Evolutionary conservation across 176 grass and related monocot genomes (phyloP).

Genomic region (Aegilops bicornis): DNA sequence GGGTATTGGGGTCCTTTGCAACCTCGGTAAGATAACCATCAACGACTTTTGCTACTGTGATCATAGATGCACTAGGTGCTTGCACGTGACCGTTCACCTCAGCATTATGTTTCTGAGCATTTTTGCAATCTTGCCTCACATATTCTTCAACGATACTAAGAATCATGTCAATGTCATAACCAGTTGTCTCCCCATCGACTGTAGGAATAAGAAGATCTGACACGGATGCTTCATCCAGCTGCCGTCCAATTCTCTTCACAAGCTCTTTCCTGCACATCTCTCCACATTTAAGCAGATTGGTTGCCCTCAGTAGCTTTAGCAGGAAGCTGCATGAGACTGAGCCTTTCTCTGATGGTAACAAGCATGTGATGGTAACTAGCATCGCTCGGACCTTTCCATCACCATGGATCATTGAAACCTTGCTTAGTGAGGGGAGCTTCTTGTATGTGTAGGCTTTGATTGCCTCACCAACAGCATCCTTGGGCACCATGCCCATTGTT

Average conservation of each 20-base stretch:
- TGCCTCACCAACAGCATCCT: conserved; percentile 77
- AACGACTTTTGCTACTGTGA: conserved; percentile 71
- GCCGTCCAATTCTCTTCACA: conserved; percentile 78
- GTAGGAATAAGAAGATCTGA: conserved; percentile 87
- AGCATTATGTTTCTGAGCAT: conserved; percentile 40
- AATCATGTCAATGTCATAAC: conserved; percentile 88
- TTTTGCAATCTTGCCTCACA: conserved; percentile 58
- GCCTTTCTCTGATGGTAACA: conserved; percentile 81
- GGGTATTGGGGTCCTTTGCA: conserved; percentile 74
- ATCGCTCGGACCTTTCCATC: conserved; percentile 68
- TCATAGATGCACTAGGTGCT: conserved; percentile 55
- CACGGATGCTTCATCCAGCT: conserved; percentile 80
- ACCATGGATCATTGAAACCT: conserved; percentile 72
- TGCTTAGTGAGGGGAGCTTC: conserved; percentile 66
- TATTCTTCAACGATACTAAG: conserved; percentile 88
- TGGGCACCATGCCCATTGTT: conserved; percentile 55
- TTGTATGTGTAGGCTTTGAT: conserved; percentile 93
- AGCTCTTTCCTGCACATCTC: conserved; percentile 83
- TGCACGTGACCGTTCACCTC: conserved; percentile 51
- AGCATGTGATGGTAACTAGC: conserved; percentile 79
- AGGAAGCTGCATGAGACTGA: conserved; percentile 96
- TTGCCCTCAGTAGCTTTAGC: conserved; percentile 80
- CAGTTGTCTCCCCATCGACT: conserved; percentile 55
- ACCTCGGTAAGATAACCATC: conserved; percentile 88
- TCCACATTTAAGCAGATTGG: conserved; percentile 60